Percentiles rank a stretch among this genome's conserved stretches.
phyloP scores from a whole-genome alignment of 805 yeast genomes.

The Hermanozyma aechmeae region DNA sequence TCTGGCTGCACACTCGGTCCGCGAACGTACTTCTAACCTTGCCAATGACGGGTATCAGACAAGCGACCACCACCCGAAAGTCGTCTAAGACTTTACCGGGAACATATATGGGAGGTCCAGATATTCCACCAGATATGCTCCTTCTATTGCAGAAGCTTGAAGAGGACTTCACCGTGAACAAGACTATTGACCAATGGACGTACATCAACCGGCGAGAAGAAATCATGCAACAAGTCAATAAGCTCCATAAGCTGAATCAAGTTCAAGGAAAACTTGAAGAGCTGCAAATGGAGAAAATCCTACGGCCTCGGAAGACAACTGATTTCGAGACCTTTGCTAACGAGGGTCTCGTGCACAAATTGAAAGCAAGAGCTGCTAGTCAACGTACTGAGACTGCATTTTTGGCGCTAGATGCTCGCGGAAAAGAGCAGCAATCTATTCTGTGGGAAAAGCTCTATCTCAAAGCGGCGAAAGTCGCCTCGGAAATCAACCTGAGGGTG shows the following conservation, averaged over 20 bases:
- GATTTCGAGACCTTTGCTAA: constrained; percentile 15
- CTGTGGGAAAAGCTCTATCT: constrained; percentile 86
- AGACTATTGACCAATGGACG: constrained; percentile 37
- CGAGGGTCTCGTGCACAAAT: constrained; percentile 60
- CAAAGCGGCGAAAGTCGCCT: constrained; percentile 82
- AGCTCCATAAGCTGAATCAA: constrained; percentile 23
- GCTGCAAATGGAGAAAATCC: constrained; percentile 43
- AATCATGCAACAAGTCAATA: constrained; percentile 28
- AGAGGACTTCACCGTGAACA: constrained; percentile 30
- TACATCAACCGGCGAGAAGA: constrained; percentile 37
- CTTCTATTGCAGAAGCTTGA: constrained; percentile 31
- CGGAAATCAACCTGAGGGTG: constrained; percentile 64
- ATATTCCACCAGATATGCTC: constrained; percentile 38
- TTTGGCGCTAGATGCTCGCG: constrained; percentile 61
- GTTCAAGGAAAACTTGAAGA: constrained; percentile 16
- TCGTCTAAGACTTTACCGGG: not conserved
- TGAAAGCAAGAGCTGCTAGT: constrained; percentile 62
- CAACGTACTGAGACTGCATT: constrained; percentile 62
- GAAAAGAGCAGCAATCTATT: constrained; percentile 68
- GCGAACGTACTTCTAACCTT: too few relatives aligned
- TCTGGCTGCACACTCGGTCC: too few relatives aligned
- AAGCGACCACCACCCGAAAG: too few relatives aligned
- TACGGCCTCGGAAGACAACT: constrained; percentile 47
- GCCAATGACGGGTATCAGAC: too few relatives aligned
- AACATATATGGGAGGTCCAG: constrained; percentile 12